phyloP scores from a whole-genome alignment of 805 yeast species.

The Isabelozyma pseudorhagii region DNA sequence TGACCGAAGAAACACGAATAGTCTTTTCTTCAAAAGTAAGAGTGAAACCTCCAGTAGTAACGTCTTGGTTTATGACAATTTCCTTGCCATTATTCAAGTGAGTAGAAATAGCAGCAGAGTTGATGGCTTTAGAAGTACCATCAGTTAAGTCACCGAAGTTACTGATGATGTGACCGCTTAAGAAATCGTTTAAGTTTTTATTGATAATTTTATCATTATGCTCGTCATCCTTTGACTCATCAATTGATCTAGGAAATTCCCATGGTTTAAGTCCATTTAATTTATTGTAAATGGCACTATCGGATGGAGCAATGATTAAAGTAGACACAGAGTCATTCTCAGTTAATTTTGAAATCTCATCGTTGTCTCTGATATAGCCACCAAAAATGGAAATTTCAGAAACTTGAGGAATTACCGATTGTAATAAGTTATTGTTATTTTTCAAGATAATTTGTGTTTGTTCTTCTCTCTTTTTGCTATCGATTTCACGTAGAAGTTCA shows the following conservation, averaged over 20 bases:
- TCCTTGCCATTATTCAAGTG: constrained; percentile 16
- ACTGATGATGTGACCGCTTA: constrained; percentile 58
- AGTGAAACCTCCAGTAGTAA: constrained; percentile 11
- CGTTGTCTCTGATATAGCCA: constrained; percentile 65
- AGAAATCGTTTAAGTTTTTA: constrained; percentile 54
- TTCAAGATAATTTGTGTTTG: not conserved
- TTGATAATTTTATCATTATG: constrained; percentile 48
- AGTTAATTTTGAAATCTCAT: constrained; percentile 46
- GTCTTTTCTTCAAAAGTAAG: constrained; percentile 11
- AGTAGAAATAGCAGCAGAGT: constrained; percentile 5
- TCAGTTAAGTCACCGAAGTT: constrained; percentile 11
- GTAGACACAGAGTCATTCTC: constrained; percentile 40
- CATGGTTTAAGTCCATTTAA: constrained; percentile 69
- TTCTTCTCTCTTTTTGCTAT: constrained; percentile 1
- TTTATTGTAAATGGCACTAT: constrained; percentile 44
- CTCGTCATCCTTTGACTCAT: constrained; percentile 32
- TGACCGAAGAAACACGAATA: constrained; percentile 21
- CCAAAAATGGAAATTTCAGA: constrained; percentile 56
- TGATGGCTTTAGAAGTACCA: constrained; percentile 12
- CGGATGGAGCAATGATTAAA: constrained; percentile 70
- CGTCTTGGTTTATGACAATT: constrained; percentile 18
- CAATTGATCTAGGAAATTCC: constrained; percentile 65
- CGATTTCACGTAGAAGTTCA: not conserved
- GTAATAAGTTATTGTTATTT: constrained; percentile 19
- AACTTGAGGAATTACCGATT: constrained; percentile 35